Conservation (phyloP, 1,139 yeast genomes). For the Geotrichum cucujoidarum region DNA sequence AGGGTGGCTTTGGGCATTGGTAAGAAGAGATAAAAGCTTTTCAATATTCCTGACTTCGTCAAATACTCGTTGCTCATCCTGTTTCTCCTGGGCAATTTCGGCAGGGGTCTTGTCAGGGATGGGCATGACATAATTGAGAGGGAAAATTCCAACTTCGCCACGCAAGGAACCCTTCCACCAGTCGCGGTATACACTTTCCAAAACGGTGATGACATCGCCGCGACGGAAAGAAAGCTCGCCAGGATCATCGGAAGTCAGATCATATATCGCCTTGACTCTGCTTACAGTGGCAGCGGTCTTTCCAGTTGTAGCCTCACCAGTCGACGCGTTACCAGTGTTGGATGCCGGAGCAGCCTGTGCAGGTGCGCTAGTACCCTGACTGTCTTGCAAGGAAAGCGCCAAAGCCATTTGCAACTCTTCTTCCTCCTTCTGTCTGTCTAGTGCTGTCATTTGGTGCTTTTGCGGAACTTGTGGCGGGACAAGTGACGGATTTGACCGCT, state of each 20-base stretch:
- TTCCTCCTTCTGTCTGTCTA: conserved; percentile 60
- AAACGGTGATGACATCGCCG: conserved; percentile 58
- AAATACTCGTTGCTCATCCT: conserved; percentile 44
- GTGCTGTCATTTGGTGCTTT: conserved; percentile 48
- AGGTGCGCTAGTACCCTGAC: conserved; percentile 16
- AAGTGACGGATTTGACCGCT: conserved; percentile 34
- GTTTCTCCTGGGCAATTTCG: conserved; percentile 43
- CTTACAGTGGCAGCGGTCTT: conserved; percentile 45
- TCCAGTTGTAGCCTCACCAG: conserved; percentile 17
- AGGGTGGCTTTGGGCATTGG: conserved; percentile 36
- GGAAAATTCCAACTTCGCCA: conserved; percentile 87
- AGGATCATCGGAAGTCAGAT: conserved; percentile 55
- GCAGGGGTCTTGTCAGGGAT: conserved; percentile 60
- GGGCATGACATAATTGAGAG: conserved; percentile 85
- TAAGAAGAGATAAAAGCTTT: conserved; percentile 55
- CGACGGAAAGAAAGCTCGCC: conserved; percentile 42
- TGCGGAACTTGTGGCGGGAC: conserved; percentile 56
- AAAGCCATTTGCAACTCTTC: conserved; percentile 75
- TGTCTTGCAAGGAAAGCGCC: conserved; percentile 68
- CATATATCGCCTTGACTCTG: conserved; percentile 81
- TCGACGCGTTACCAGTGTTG: conserved; percentile 7
- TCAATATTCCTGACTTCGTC: conserved; percentile 56
- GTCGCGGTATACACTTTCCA: conserved; percentile 84
- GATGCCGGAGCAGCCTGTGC: conserved; percentile 20
- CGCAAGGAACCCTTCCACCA: conserved; percentile 92